Percentiles rank a stretch among this genome's conserved stretches.
Evolutionary conservation across 257 asterid genomes (phyloP).

Genomic region (Lycium ferocissimum): DNA sequence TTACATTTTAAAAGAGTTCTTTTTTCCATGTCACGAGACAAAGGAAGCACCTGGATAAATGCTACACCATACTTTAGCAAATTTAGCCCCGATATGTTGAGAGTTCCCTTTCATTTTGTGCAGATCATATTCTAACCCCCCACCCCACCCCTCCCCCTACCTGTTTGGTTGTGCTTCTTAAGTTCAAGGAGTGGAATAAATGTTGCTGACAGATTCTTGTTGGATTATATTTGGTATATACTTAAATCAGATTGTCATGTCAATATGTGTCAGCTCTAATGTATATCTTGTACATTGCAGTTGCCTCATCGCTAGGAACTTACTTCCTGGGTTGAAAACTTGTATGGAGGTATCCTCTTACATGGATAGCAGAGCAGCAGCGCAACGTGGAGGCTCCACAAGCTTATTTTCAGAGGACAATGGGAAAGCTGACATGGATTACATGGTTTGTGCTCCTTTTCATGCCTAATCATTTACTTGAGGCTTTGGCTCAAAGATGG

Average conservation of each 20-base stretch:
- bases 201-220: conserved; percentile 18
- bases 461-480: conserved; percentile 27
- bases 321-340: conserved; percentile 90
- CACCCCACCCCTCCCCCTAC: not conserved
- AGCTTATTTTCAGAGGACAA: conserved; percentile 57
- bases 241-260: conserved; percentile 5
- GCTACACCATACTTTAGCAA: not conserved
- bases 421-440: conserved; percentile 60
- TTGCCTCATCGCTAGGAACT: conserved; percentile 89
- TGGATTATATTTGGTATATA: conserved; percentile 3
- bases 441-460: conserved; percentile 57
- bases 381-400: conserved; percentile 58
- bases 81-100: not conserved
- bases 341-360: conserved; percentile 81
- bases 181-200: not conserved
- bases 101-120: not conserved
- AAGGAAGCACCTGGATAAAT: not conserved
- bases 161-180: not conserved
- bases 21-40: conserved; percentile 10
- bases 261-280: conserved; percentile 21
- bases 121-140: conserved; percentile 1
- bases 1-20: not conserved
- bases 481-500: not conserved
- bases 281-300: conserved; percentile 50
- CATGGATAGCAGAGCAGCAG: conserved; percentile 70